These are phyloP conservation scores for Pythium oligandrum DNA, from an alignment of 352 stramenopile species.

Conservation along the genomic window DNA sequence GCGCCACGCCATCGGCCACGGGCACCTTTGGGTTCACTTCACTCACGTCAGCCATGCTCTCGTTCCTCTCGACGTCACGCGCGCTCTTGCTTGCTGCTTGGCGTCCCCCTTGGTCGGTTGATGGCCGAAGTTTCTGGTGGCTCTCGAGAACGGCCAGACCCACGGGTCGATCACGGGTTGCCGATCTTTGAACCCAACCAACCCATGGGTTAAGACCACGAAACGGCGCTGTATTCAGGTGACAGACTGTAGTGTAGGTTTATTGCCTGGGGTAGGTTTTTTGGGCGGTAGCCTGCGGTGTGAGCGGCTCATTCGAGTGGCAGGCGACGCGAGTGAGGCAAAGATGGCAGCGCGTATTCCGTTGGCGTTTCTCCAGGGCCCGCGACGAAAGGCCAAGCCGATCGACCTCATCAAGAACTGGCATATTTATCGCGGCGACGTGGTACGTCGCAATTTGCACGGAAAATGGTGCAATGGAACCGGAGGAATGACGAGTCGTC, in stretches of 20 bases:
- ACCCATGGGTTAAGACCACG: too few relatives aligned
- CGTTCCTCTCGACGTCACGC: constrained; percentile 7
- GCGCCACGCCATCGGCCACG: constrained; percentile 31
- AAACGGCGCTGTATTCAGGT: too few relatives aligned
- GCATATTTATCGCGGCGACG: constrained; percentile 75
- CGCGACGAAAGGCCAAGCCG: constrained; percentile 72
- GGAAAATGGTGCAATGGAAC: too few relatives aligned
- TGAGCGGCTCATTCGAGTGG: too few relatives aligned
- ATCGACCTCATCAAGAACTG: constrained; percentile 78
- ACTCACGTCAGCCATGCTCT: constrained; percentile 34
- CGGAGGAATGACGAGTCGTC: too few relatives aligned
- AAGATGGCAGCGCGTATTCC: constrained; percentile 73
- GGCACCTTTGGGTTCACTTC: constrained; percentile 35
- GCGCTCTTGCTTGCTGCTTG: constrained; percentile 21
- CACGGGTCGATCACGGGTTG: too few relatives aligned
- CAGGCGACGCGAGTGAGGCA: not conserved
- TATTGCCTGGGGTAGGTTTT: too few relatives aligned
- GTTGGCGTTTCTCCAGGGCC: constrained; percentile 70
- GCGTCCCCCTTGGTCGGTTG: constrained; percentile 15
- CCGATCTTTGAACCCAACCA: too few relatives aligned
- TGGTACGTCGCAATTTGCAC: constrained; percentile 27
- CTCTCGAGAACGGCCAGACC: constrained; percentile 5
- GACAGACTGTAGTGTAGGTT: too few relatives aligned
- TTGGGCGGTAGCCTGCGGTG: too few relatives aligned
- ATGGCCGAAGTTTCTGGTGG: constrained; percentile 28